Evolutionary conservation across 176 grass and related monocot species (phyloP).

Genomic region (Cocos nucifera): DNA sequence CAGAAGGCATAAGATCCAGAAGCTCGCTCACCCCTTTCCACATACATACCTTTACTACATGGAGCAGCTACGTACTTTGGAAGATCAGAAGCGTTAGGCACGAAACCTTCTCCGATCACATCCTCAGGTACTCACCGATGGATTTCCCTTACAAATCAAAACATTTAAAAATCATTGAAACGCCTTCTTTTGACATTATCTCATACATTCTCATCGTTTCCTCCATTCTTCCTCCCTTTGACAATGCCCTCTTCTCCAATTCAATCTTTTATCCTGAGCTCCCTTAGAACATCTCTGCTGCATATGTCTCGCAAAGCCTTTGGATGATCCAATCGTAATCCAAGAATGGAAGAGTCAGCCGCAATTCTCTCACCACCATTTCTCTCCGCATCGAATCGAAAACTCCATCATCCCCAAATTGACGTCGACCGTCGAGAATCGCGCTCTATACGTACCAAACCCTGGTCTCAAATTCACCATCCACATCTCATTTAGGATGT

Average conservation of each 20-base stretch:
- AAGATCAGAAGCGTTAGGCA: constrained; percentile 6
- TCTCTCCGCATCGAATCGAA: neutral
- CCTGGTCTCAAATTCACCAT: constrained; percentile 5
- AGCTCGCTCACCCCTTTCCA: constrained; percentile 2
- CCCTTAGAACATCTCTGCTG: constrained; percentile 19
- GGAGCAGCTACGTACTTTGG: constrained; percentile 10
- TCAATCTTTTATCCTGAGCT: constrained; percentile 1
- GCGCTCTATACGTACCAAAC: constrained; percentile 4
- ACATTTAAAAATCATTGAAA: constrained; percentile 9
- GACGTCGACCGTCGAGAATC: constrained; percentile 19
- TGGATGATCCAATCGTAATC: constrained; percentile 5
- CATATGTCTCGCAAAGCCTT: constrained; percentile 17
- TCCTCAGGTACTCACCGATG: constrained; percentile 6
- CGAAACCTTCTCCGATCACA: constrained; percentile 7
- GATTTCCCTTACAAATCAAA: constrained; percentile 12
- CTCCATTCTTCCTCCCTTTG: neutral
- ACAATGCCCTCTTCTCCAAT: neutral
- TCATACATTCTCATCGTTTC: neutral
- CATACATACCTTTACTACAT: neutral
- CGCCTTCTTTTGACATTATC: neutral
- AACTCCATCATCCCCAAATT: neutral
- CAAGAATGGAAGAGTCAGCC: neutral
- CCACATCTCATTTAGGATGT: constrained; percentile 6
- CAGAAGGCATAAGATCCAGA: constrained; percentile 11
- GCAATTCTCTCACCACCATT: neutral